Evolutionary conservation across 305 asterid species (phyloP).

Genomic region (Rubia peregrina): DNA sequence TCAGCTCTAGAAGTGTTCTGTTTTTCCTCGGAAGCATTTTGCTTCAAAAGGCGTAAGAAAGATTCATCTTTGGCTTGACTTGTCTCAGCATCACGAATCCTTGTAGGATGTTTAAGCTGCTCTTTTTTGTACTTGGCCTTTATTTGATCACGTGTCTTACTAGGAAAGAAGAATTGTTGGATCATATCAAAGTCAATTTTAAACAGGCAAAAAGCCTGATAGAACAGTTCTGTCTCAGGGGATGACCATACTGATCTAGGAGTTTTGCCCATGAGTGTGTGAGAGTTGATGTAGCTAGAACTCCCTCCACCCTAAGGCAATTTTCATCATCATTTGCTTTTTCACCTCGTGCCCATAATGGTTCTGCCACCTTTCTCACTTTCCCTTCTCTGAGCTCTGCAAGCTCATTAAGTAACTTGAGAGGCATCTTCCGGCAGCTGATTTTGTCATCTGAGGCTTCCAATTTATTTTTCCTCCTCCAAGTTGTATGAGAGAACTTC

Average conservation of each 20-base stretch:
- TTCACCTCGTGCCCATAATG: slow-evolving; percentile 28
- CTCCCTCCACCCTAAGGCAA: slow-evolving; percentile 33
- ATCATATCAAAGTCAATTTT: slow-evolving; percentile 89
- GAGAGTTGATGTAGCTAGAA: slow-evolving; percentile 56
- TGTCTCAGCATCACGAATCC: slow-evolving; percentile 68
- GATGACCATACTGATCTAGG: slow-evolving; percentile 67
- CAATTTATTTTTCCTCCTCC: slow-evolving; percentile 44
- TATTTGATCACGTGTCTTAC: slow-evolving; percentile 56
- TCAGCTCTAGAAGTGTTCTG: slow-evolving; percentile 35
- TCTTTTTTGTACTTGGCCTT: slow-evolving; percentile 77
- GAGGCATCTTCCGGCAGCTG: slow-evolving; percentile 49
- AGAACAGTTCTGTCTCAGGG: slow-evolving; percentile 80
- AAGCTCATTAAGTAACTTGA: slow-evolving; percentile 67
- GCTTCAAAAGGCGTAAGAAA: slow-evolving; percentile 39
- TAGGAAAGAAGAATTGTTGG: slow-evolving; percentile 68
- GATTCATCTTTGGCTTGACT: slow-evolving; percentile 54
- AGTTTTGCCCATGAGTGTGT: slow-evolving; percentile 62
- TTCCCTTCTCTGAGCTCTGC: slow-evolving; percentile 63
- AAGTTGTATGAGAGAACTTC: slow-evolving; percentile 68
- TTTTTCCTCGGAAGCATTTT: slow-evolving; percentile 52
- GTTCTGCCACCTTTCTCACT: slow-evolving; percentile 45
- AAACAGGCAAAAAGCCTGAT: slow-evolving; percentile 74
- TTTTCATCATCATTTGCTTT: slow-evolving; percentile 33
- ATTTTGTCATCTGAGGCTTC: slow-evolving; percentile 73
- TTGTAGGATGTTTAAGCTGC: slow-evolving; percentile 61